A percentile compares a stretch with the other conserved stretches of the same genome.
Conservation (phyloP, 345 rosid genomes). For the Pugionium cornutum region DNA sequence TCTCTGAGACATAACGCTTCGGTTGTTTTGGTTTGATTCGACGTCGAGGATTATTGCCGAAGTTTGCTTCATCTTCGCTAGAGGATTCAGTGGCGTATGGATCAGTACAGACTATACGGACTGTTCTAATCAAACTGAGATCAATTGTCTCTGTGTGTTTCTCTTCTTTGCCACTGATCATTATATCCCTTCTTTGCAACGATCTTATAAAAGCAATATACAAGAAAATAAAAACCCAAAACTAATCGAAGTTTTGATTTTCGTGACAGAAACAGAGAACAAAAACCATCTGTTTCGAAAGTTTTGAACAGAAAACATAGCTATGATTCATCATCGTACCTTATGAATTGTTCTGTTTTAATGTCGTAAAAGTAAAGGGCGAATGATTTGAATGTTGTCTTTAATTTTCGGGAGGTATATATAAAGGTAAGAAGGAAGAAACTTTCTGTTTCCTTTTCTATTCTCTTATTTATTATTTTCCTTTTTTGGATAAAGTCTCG, state of each 20-base stretch:
- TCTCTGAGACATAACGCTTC: not conserved
- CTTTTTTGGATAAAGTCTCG: too few species aligned
- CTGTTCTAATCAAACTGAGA: constrained; percentile 13
- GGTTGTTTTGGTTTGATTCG: not conserved
- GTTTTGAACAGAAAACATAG: not conserved
- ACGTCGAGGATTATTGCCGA: not conserved
- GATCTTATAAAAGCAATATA: not conserved
- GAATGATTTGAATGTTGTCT: too few species aligned
- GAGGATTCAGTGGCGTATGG: constrained; percentile 38
- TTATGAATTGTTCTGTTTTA: not conserved
- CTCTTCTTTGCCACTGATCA: constrained; percentile 2
- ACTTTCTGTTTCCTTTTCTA: too few species aligned
- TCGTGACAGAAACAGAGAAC: not conserved
- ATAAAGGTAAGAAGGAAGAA: too few species aligned
- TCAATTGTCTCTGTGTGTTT: not conserved
- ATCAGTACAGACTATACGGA: constrained; percentile 22
- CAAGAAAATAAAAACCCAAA: not conserved
- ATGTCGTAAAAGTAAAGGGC: not conserved
- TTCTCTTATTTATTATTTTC: too few species aligned
- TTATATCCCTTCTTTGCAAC: not conserved
- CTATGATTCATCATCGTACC: constrained; percentile 23
- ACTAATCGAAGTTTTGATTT: constrained; percentile 1
- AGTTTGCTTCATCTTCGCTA: constrained; percentile 24
- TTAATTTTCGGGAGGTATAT: too few species aligned
- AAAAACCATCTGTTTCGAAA: not conserved